These are phyloP conservation scores for Candida sp. DNA, from an alignment of 1,139 yeast species.

Conservation along the genomic window DNA sequence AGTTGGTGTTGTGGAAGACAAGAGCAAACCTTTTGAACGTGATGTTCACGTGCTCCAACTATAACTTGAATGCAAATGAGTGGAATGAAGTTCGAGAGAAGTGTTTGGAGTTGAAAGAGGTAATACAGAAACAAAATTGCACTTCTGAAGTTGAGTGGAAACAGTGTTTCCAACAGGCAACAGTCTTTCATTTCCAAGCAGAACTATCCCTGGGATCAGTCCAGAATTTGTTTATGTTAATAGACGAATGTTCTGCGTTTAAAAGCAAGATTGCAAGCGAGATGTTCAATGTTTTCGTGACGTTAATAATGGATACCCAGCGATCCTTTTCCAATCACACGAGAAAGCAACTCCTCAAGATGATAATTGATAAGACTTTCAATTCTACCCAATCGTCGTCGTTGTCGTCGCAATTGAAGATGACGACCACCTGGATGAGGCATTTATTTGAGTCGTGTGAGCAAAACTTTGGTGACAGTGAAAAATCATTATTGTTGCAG, in stretches of 20 bases:
- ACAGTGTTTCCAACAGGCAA: slow-evolving; percentile 5
- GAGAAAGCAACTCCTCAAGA: slow-evolving; percentile 5
- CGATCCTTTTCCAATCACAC: slow-evolving; percentile 1
- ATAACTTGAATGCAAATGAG: background rate
- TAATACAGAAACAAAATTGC: background rate
- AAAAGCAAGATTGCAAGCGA: slow-evolving; percentile 4
- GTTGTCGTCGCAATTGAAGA: slow-evolving; percentile 1
- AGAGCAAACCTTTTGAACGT: slow-evolving; percentile 11
- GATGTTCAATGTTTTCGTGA: slow-evolving; percentile 10
- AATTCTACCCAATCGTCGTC: background rate
- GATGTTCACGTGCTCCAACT: slow-evolving; percentile 3
- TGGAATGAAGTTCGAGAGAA: slow-evolving; percentile 13
- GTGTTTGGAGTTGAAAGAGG: slow-evolving; percentile 8
- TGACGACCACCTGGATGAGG: slow-evolving; percentile 10
- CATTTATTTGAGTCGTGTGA: slow-evolving; percentile 6
- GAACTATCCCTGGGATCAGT: slow-evolving; percentile 14
- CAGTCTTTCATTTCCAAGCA: slow-evolving; percentile 11
- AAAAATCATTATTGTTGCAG: slow-evolving; percentile 4
- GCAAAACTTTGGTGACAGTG: slow-evolving; percentile 1
- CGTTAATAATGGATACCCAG: slow-evolving; percentile 2
- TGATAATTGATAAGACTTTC: slow-evolving; percentile 6
- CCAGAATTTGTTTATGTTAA: slow-evolving; percentile 8
- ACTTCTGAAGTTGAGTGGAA: slow-evolving; percentile 7
- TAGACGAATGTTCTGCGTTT: slow-evolving; percentile 6
- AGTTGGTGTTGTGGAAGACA: slow-evolving; percentile 13